Evolutionary conservation across 2,329 filamentous ascomycete genomes (phyloP).

Genomic region (Aspergillus costaricaensis): DNA sequence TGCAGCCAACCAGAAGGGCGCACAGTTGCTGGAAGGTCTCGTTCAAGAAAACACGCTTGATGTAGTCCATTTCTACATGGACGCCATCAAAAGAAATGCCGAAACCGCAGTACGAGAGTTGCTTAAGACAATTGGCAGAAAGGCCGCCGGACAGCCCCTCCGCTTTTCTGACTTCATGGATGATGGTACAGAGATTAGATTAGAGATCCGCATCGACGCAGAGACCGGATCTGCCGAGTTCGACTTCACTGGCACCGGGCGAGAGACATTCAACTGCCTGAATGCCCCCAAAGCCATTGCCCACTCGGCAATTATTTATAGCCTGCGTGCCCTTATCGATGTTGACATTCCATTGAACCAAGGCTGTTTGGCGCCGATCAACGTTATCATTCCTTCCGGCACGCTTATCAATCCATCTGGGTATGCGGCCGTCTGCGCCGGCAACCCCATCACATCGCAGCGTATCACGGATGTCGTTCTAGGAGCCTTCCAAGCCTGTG

Average conservation of each 20-base stretch:
- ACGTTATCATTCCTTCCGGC: conserved; percentile 67
- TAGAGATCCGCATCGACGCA: conserved; percentile 73
- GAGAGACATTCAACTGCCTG: conserved; percentile 76
- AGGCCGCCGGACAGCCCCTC: conserved; percentile 70
- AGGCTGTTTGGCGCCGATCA: conserved; percentile 76
- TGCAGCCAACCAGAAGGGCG: neutral
- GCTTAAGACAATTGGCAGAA: conserved; percentile 68
- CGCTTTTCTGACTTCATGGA: conserved; percentile 82
- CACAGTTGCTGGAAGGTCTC: neutral
- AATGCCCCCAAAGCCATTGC: conserved; percentile 82
- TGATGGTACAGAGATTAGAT: conserved; percentile 74
- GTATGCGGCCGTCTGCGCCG: conserved; percentile 77
- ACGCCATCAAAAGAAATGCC: conserved; percentile 77
- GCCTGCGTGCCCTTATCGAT: conserved; percentile 74
- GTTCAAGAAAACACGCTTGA: neutral
- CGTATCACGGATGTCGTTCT: conserved; percentile 82
- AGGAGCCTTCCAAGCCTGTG: conserved; percentile 76
- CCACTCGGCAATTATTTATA: conserved; percentile 84
- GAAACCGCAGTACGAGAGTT: conserved; percentile 75
- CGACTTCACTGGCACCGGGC: conserved; percentile 75
- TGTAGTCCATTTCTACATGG: conserved; percentile 58
- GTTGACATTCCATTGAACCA: conserved; percentile 86
- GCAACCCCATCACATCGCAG: conserved; percentile 78
- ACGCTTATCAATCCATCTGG: conserved; percentile 61
- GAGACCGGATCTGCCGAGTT: conserved; percentile 75